Conservation (phyloP, 1,284 basidiomycete species). For the Naganishia cerealis region DNA sequence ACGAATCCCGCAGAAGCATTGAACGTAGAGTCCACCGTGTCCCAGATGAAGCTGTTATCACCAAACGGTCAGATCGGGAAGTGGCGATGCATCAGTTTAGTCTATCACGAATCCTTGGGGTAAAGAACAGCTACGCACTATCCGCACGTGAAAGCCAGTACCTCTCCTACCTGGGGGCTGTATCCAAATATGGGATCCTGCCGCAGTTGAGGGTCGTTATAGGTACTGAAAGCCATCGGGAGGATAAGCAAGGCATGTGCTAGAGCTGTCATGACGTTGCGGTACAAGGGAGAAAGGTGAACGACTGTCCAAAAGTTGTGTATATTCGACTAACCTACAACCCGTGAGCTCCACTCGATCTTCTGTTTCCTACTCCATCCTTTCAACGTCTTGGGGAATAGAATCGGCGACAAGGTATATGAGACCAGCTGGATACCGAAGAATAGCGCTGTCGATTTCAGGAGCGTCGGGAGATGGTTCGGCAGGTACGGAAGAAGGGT, state of each 20-base stretch:
- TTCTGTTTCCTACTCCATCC: slow-evolving; percentile 21
- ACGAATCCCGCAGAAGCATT: slow-evolving; percentile 43
- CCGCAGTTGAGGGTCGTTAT: slow-evolving; percentile 34
- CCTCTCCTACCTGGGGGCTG: slow-evolving; percentile 40
- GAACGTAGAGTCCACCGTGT: slow-evolving; percentile 41
- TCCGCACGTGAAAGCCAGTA: slow-evolving; percentile 43
- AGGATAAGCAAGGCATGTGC: slow-evolving; percentile 41
- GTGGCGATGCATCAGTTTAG: neutral
- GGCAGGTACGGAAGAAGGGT: slow-evolving; percentile 16
- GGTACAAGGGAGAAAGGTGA: neutral
- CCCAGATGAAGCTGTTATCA: slow-evolving; percentile 42
- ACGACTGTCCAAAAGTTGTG: neutral
- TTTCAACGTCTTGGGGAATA: slow-evolving; percentile 16
- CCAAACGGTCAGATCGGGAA: neutral
- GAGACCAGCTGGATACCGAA: slow-evolving; percentile 35
- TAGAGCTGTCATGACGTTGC: slow-evolving; percentile 36
- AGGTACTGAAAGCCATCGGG: slow-evolving; percentile 37
- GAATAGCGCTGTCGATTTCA: slow-evolving; percentile 38
- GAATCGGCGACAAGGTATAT: neutral
- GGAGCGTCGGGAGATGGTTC: slow-evolving; percentile 38
- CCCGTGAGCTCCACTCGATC: slow-evolving; percentile 29
- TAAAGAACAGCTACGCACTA: slow-evolving; percentile 18
- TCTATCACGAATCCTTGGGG: neutral
- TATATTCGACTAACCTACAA: slow-evolving; percentile 36
- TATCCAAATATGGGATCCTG: slow-evolving; percentile 45